Conservation (phyloP, 2,329 filamentous ascomycete species). For the Fonsecaea multimorphosa region DNA sequence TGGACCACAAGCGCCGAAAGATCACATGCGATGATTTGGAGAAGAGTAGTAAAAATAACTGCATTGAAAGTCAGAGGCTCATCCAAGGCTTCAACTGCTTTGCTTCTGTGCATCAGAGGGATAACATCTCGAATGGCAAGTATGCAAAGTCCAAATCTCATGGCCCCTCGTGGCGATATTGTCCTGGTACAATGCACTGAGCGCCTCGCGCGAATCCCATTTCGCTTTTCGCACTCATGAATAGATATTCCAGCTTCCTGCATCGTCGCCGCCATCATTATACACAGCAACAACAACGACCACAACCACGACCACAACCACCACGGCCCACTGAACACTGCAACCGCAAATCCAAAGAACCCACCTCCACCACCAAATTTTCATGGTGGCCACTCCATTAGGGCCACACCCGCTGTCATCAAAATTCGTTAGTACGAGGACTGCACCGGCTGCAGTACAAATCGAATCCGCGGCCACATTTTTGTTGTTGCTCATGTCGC, state of each 20-base stretch:
- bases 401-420: neutral
- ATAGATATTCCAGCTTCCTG: slow-evolving; percentile 4
- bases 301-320: slow-evolving; percentile 4
- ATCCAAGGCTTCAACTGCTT: slow-evolving; percentile 6
- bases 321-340: slow-evolving; percentile 4
- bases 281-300: slow-evolving; percentile 12
- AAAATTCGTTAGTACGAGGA: slow-evolving; percentile 9
- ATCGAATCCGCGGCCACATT: slow-evolving; percentile 5
- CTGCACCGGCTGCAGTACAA: slow-evolving; percentile 11
- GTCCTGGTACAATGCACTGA: slow-evolving; percentile 9
- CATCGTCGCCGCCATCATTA: neutral
- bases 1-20: neutral
- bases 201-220: slow-evolving; percentile 2
- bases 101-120: slow-evolving; percentile 1
- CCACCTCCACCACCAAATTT: neutral
- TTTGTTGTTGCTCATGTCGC: slow-evolving; percentile 7
- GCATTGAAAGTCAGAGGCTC: slow-evolving; percentile 5
- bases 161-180: neutral
- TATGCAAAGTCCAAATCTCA: slow-evolving; percentile 1
- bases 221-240: slow-evolving; percentile 10
- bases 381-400: slow-evolving; percentile 1
- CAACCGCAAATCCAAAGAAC: slow-evolving; percentile 7
- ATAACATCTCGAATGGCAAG: neutral
- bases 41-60: neutral
- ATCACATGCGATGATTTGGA: neutral